phyloP scores from a whole-genome alignment of 179 eudicot genomes.

The Silene vulgaris region DNA sequence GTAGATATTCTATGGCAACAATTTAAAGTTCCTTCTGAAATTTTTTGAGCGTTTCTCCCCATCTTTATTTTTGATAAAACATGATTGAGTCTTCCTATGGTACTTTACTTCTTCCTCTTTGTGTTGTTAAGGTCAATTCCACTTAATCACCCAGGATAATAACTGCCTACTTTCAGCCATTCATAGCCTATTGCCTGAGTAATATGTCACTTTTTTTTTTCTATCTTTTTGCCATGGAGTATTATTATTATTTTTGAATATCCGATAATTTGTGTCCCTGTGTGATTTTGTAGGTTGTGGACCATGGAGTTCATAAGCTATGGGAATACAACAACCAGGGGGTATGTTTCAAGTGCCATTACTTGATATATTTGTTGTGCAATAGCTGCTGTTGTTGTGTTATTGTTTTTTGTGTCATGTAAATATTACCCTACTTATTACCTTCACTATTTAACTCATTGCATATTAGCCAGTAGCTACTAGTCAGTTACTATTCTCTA shows the following conservation, averaged over 20 bases:
- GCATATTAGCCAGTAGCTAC: too few relatives aligned
- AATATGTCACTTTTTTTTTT: not conserved
- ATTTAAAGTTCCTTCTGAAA: not conserved
- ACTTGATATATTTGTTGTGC: not conserved
- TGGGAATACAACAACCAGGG: conserved; percentile 82
- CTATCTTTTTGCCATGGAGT: too few relatives aligned
- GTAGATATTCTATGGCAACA: not conserved
- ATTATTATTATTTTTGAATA: not conserved
- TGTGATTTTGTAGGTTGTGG: conserved; percentile 54
- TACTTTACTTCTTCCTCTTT: not conserved
- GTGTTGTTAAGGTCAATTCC: not conserved
- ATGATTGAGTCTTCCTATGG: not conserved
- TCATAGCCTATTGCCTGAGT: not conserved
- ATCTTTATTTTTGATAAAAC: too few relatives aligned
- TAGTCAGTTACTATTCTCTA: not conserved
- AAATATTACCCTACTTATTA: not conserved
- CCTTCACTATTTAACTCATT: too few relatives aligned
- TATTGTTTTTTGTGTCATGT: not conserved
- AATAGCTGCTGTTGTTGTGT: not conserved
- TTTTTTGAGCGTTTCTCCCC: too few relatives aligned
- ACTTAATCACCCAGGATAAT: not conserved
- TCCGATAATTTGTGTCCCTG: not conserved
- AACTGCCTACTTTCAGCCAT: not conserved
- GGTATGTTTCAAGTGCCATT: conserved; percentile 37
- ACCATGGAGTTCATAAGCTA: conserved; percentile 64